Base-by-base conservation (phyloP, 2,329 filamentous ascomycete genomes). In the Fonsecaea monophora region DNA sequence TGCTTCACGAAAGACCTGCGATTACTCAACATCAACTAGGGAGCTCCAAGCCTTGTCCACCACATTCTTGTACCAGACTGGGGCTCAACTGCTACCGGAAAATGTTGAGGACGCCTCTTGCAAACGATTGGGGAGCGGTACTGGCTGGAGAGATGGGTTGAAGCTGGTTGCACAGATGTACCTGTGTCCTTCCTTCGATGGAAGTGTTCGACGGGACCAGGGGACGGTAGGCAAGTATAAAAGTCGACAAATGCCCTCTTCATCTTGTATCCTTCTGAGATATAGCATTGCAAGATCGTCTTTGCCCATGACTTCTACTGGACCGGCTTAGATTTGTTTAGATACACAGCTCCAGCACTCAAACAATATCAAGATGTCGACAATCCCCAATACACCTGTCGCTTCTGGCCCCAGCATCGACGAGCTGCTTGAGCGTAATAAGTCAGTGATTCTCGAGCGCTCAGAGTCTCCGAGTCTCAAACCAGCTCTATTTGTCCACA, bases 371-470 rank as follows among this genome's bases (percentile, higher is more conserved):
- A 30, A 13, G 5, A 58, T 62, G 30, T 50, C 48, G 25, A 25
- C 34, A 25, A n/a, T 12, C 7, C 15, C 21, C 30, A 15, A 50
- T 15, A 40, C 32, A 30, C 25, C 40, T 12, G 13, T 37, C 34
- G 30, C 35, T 15, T 18, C 6, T 38, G 30, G 32, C 2, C 55
- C 60, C 9, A 60, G 50, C 50, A 21, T 67, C 45, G 60, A 67
- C n/a, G 65, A 67, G 25, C 55, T 67, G 15, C 53, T 67, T 18
- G 45, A 67, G 35, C 65, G 65, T 6, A 67, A 67, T 48, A 67
- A 60, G 65, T 67, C 40, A 67, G 65, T 56, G n/a, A 40, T 32
- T 35, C 45, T 8, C 25, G 30, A 13, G 15, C 6, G 13, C 30
- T 18, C 4, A 12, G 12, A 55, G n/a, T 37, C 21, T 8, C 34